Evolutionary conservation across 495 filamentous ascomycete genomes (phyloP), one percentile per base, ranked within the genome.

Genomic region (Filosporella fistucella): DNA sequence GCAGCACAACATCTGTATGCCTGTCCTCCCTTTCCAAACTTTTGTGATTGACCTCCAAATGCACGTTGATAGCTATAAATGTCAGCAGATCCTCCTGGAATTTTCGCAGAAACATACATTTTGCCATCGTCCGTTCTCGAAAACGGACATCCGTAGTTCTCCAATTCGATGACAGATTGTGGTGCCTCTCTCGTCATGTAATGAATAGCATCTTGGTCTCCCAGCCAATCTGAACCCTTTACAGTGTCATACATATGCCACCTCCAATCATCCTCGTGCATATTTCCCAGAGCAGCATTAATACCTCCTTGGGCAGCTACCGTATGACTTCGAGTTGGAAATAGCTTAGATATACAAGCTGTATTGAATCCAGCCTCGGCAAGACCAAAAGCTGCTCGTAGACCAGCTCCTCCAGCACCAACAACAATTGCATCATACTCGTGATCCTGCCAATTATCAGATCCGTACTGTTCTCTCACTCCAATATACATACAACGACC

Each of bases 401-500:
- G 30, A 7, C 56, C 56, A 1, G 56, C 56, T 26, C 56, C 56
- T 16, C 56, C 56, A 38, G 56, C 56, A 23, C 56, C 52, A 44
- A 59, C 52, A 5, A 59, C 56, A 38, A 59, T 55, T 13, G 56
- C 56, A 52, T 52, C 56, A 13, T 26, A 17, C n/a, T n/a, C n/a
- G n/a, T n/a, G n/a, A n/a, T n/a, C n/a, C n/a, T n/a, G n/a, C n/a
- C n/a, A n/a, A n/a, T n/a, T n/a, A n/a, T n/a, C n/a, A n/a, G n/a
- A n/a, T n/a, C n/a, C n/a, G n/a, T n/a, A n/a, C n/a, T n/a, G n/a
- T n/a, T n/a, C n/a, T n/a, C n/a, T n/a, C n/a, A n/a, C n/a, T 43
- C 41, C 26, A 14, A 28, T 32, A 23, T 33, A 78, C 88, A 65
- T 85, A 94, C 88, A 69, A 97, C 85, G 50, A 97, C 84, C 24